Conservation (phyloP, 768 basidiomycete species). For the Scleroderma citrinum region DNA sequence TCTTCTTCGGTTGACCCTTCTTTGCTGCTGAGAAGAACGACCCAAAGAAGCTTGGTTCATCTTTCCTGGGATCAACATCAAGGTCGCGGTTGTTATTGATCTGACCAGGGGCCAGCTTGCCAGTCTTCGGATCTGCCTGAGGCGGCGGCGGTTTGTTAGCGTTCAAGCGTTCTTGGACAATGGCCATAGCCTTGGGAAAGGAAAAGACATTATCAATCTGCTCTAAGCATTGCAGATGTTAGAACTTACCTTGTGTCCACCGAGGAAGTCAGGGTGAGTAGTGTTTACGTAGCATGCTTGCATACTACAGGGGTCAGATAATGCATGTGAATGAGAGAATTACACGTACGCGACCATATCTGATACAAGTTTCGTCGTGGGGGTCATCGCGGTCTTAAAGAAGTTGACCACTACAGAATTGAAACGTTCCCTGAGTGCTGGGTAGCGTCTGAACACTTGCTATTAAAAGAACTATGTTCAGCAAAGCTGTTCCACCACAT, state of each 20-base stretch:
- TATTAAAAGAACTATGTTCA: constrained; percentile 27
- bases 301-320: constrained; percentile 51
- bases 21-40: constrained; percentile 82
- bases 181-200: constrained; percentile 67
- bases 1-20: constrained; percentile 61
- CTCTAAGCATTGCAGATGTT: neutral
- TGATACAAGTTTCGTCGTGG: constrained; percentile 89
- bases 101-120: constrained; percentile 49
- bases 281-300: constrained; percentile 99
- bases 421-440: constrained; percentile 94
- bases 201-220: neutral
- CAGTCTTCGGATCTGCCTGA: constrained; percentile 59
- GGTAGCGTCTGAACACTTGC: constrained; percentile 96
- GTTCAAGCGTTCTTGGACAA: constrained; percentile 78
- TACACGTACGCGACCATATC: constrained; percentile 83
- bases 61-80: constrained; percentile 84
- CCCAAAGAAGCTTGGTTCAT: constrained; percentile 89
- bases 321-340: neutral
- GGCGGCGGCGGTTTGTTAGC: constrained; percentile 67
- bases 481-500: neutral
- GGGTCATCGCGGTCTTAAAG: constrained; percentile 90
- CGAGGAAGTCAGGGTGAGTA: constrained; percentile 97
- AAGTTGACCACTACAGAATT: constrained; percentile 94
- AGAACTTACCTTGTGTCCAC: constrained; percentile 72
- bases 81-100: constrained; percentile 83